Evolutionary conservation across 345 rosid genomes (phyloP).

Genomic region (Hibiscus tridactylites): DNA sequence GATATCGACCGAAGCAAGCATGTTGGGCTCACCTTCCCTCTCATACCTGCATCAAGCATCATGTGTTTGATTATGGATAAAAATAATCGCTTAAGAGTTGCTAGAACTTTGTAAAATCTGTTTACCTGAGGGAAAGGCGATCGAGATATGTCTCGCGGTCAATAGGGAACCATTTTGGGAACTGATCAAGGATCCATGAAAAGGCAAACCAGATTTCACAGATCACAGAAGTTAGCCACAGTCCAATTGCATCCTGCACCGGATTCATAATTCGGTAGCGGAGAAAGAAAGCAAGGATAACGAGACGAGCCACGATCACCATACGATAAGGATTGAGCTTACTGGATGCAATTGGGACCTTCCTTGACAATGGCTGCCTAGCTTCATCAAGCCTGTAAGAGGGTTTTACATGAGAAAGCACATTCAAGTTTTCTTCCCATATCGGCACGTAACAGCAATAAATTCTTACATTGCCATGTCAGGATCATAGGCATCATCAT

Average conservation of each 20-base stretch:
- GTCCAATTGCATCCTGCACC: slow-evolving; percentile 74
- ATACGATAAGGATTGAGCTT: slow-evolving; percentile 88
- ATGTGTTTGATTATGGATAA: neutral
- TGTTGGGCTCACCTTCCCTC: slow-evolving; percentile 78
- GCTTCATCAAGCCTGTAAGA: slow-evolving; percentile 77
- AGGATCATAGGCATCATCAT: slow-evolving; percentile 52
- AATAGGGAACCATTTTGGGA: slow-evolving; percentile 91
- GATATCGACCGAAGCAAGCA: slow-evolving; percentile 81
- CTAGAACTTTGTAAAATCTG: neutral
- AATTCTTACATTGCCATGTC: slow-evolving; percentile 60
- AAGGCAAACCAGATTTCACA: slow-evolving; percentile 96
- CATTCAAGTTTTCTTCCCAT: neutral
- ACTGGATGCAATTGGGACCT: slow-evolving; percentile 93
- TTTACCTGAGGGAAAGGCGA: slow-evolving; percentile 72
- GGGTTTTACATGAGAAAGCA: slow-evolving; percentile 7
- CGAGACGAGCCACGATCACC: slow-evolving; percentile 87
- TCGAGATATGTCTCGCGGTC: slow-evolving; percentile 93
- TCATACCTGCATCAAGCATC: slow-evolving; percentile 47
- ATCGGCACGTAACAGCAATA: neutral
- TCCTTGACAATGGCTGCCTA: slow-evolving; percentile 85
- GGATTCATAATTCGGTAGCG: slow-evolving; percentile 86
- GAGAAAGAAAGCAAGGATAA: slow-evolving; percentile 67
- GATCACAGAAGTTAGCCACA: slow-evolving; percentile 84
- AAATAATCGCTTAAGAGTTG: neutral
- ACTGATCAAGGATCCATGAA: slow-evolving; percentile 98